phyloP scores from a whole-genome alignment of 2,329 filamentous ascomycete genomes.

The Xylariaceae sp. region DNA sequence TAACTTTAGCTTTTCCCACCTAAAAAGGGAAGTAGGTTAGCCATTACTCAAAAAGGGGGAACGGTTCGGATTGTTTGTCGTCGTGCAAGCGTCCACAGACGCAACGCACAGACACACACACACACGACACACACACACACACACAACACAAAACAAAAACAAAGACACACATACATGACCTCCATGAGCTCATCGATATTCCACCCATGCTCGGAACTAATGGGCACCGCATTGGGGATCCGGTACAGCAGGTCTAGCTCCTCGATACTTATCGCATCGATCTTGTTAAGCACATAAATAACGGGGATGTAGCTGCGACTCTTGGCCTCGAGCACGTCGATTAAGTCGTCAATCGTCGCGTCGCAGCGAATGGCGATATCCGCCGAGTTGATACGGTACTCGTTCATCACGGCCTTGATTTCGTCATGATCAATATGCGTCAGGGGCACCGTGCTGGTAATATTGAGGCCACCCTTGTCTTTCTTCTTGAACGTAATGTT shows the following conservation, averaged over 20 bases:
- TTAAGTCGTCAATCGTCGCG: constrained; percentile 93
- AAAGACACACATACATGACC: constrained; percentile 59
- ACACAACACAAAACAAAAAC: too few relatives aligned
- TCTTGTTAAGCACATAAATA: constrained; percentile 98
- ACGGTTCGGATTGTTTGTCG: background rate
- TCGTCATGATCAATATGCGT: constrained; percentile 92
- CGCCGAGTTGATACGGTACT: constrained; percentile 93
- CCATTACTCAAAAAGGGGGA: constrained; percentile 11
- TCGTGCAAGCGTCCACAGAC: background rate
- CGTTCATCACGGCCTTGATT: constrained; percentile 95
- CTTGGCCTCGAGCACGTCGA: constrained; percentile 92
- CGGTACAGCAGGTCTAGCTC: constrained; percentile 94
- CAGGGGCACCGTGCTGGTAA: constrained; percentile 89
- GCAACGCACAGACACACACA: too few relatives aligned
- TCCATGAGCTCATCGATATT: constrained; percentile 96
- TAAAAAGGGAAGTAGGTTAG: constrained; percentile 30
- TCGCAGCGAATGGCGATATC: constrained; percentile 98
- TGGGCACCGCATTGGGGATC: constrained; percentile 94
- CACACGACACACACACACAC: too few relatives aligned
- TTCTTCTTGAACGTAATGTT: constrained; percentile 99
- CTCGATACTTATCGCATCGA: constrained; percentile 95
- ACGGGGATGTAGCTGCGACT: constrained; percentile 97
- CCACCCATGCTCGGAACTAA: constrained; percentile 97
- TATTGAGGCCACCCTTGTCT: constrained; percentile 94
- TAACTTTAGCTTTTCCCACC: constrained; percentile 90